These are phyloP conservation scores for Theileria orientalis DNA, from an alignment of 169 alveolate genomes.

Conservation along the genomic window DNA sequence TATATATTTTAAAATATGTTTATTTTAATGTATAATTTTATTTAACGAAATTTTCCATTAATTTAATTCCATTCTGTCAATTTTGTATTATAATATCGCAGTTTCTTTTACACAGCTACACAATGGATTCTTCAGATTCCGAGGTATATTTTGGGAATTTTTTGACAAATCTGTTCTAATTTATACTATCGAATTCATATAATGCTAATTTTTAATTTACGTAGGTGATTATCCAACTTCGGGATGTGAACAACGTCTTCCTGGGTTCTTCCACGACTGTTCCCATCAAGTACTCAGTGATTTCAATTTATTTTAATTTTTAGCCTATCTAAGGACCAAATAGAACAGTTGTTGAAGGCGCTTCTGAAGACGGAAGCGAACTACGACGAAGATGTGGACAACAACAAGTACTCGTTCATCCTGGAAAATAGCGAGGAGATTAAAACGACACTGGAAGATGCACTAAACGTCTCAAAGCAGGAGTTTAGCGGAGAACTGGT, in stretches of 20 bases:
- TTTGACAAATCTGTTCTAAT: background rate
- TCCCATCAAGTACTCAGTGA: slow-evolving; percentile 39
- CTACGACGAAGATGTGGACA: slow-evolving; percentile 60
- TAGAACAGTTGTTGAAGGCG: slow-evolving; percentile 68
- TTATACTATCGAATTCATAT: background rate
- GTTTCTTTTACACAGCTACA: no score
- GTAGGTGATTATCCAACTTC: slow-evolving; percentile 62
- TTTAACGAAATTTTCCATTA: no score
- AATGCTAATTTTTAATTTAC: background rate
- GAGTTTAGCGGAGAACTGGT: slow-evolving; percentile 76
- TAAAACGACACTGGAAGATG: slow-evolving; percentile 65
- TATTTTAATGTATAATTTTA: no score
- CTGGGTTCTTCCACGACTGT: slow-evolving; percentile 64
- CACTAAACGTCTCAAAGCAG: slow-evolving; percentile 55
- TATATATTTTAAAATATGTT: no score
- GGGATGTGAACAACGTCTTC: slow-evolving; percentile 49
- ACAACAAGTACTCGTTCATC: slow-evolving; percentile 67
- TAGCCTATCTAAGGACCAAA: slow-evolving; percentile 69
- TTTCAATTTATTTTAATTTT: background rate
- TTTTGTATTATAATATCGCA: no score
- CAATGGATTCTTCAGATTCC: slow-evolving; percentile 17
- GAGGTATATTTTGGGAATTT: slow-evolving; percentile 9
- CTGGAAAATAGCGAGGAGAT: slow-evolving; percentile 70
- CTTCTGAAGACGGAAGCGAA: slow-evolving; percentile 57
- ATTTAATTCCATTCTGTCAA: no score